Base-by-base conservation (phyloP, 306 rosid genomes). In the Inga oerstediana region DNA sequence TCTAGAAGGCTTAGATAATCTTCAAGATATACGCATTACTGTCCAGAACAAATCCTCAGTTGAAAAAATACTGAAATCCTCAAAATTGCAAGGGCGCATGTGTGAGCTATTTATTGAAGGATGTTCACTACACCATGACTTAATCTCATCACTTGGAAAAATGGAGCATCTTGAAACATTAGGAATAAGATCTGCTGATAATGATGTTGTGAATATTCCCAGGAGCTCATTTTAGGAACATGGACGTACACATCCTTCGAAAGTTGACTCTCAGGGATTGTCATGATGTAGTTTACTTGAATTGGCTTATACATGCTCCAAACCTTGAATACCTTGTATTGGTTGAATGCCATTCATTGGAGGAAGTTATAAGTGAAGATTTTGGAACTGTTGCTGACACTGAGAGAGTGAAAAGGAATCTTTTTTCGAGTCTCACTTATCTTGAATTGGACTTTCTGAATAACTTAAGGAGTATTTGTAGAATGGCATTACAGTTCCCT, bases 261-360 rank as follows among this genome's bases (percentile, higher is more conserved):
- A 19, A 3, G 2, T 16, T 67, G 20, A 2, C 0, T 19, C n/a
- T 67, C 39, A 0, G 0, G 3, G 0, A 6, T 0, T 67, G 73
- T 67, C 0, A 67, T 7, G 17, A 4, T 35, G 16, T 67, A 43
- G 1, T 35, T 67, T 27, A 67, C 27, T 67, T 67, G 46, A 17
- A 67, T 67, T 35, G 46, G 46, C 73, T 67, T 37, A 67, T 8
- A 67, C 73, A 67, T 7, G 73, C 73, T 67, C 73, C 73, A 67
- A 67, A 8, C n/a, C 46, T 67, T 67, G 46, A 67, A 37, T 0
- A 14, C 45, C 72, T 66, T 66, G 2, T 3, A 17, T 32, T 66
- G 7, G 2, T 0, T 0, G 0, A 6, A 0, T 34, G 72, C 15
- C 3, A 1, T 67, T 67, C 27, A 3, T 3, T 67, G 24, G 27